Evolutionary conservation across 2,329 filamentous ascomycete species (phyloP), one percentile per base, ranked within the genome.

Genomic region (Elsinoe arachidis): DNA sequence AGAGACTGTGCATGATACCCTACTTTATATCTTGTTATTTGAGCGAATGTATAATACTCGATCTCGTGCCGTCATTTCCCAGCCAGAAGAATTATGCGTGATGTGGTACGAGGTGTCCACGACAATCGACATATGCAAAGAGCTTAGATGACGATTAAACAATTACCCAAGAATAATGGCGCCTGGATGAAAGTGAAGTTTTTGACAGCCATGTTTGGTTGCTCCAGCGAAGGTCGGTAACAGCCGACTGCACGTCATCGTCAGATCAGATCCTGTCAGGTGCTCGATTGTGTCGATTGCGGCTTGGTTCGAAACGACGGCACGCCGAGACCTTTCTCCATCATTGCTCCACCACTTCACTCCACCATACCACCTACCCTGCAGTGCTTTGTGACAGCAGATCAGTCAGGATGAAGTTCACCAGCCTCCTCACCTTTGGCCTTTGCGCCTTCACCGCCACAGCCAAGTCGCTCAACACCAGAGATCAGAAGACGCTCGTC

Each of bases 351-450:
- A 11, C 30, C 12, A 34, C 54, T 19, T 38, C 54, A 21, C 41
- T 14, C 43, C 17, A 35, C 30, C 19, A n/a, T 30, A 30, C 26
- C 33, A 47, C 39, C 4, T 15, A 37, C 37, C 6, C 37, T 53
- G 34, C 54, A 47, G 23, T 15, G 26, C 26, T 2, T 9, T 30
- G 26, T 30, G 3, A 9, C 19, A 39, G 34, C 34, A 41, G 15
- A n/a, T 46, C 21, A 41, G 34, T n/a, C 49, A 61, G 43, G 51
- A 70, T 70, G 68, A 69, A 68, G 63, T 58, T 70, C 60, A 58
- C 66, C 61, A 57, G 61, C 49, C 2, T 68, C 49, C 58, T 65
- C 55, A 58, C 63, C 49, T 60, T 65, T 23, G 64, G 62, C 11
- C 61, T 69, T 11, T 62, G 69, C 53, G 64, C 65, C 51, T 60